Evolutionary conservation across 148 eudicot genomes (phyloP), one percentile per base, ranked within the genome.

Genomic region (Cornus florida): DNA sequence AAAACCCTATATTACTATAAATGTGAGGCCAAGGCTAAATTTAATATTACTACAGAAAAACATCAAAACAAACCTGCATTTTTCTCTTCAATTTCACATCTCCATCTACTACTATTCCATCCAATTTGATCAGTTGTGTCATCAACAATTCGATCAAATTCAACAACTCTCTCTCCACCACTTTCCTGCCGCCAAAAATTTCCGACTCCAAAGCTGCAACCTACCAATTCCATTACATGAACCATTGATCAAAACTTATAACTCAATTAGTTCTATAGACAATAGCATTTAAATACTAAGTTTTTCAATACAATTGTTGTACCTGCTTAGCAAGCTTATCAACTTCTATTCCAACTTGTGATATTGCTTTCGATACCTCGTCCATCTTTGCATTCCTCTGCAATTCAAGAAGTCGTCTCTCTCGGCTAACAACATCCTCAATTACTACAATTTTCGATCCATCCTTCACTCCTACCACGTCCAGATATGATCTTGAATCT

Each of bases 61-160:
- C 14, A 50, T 10, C 14, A 10, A 50, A 9, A 41, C 10, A 2
- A 84, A 92, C 98, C 94, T 94, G 94, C 83, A 83, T 86, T 79
- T 90, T 94, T 70, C 98, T 88, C 41, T 86, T 89, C 74, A 85
- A 74, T 78, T 91, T 94, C 13, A 86, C 85, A 72, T 92, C 93
- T 75, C 97, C 97, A 78, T 94, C 93, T 24, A 90, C 94, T 5
- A 83, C 82, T 79, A 92, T 87, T 10, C 84, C 98, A 83, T 94
- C 98, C 83, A 94, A 82, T 77, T 88, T 89, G 8, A 94, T 90
- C 74, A 94, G 78, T 74, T 88, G 89, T 65, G 91, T 82, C 98
- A 94, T 94, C 71, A 94, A 80, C 57, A 86, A 73, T 79, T 94
- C 98, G 71, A 83, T 88, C 88, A 94, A 81, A 83, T 74, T 88